These are phyloP conservation scores for Trichophyton benhamiae DNA, from an alignment of 2,329 filamentous ascomycete species.

Conservation along the genomic window DNA sequence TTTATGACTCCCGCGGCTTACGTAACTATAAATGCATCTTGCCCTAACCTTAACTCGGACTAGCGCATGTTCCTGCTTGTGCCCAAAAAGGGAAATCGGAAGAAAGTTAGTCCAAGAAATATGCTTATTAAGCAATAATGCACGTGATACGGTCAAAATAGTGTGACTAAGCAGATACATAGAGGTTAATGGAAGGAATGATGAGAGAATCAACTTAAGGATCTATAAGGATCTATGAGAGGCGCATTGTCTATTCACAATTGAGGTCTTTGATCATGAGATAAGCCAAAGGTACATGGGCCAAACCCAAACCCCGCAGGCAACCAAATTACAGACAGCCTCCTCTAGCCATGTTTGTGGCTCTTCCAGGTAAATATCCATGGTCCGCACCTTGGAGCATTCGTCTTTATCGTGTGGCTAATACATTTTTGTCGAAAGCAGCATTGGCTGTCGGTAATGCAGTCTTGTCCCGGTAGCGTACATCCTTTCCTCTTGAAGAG, in stretches of 20 bases:
- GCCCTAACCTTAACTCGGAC: neutral
- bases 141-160: no score
- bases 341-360: no score
- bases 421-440: neutral
- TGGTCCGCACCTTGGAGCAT: neutral
- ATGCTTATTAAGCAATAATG: no score
- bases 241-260: neutral
- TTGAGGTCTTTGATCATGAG: neutral
- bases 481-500: neutral
- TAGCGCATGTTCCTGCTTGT: neutral
- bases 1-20: neutral
- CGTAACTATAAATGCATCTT: neutral
- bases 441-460: neutral
- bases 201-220: neutral
- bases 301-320: neutral
- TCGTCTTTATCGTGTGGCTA: neutral
- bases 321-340: no score
- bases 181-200: neutral
- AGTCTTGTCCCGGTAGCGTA: neutral
- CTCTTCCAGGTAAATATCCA: no score
- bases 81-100: neutral
- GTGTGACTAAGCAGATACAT: neutral
- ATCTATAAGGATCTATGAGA: neutral
- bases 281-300: neutral
- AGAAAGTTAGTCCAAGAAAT: no score